Evolutionary conservation across 352 stramenopile genomes (phyloP).

Genomic region (Heterotrichella gracilis): DNA sequence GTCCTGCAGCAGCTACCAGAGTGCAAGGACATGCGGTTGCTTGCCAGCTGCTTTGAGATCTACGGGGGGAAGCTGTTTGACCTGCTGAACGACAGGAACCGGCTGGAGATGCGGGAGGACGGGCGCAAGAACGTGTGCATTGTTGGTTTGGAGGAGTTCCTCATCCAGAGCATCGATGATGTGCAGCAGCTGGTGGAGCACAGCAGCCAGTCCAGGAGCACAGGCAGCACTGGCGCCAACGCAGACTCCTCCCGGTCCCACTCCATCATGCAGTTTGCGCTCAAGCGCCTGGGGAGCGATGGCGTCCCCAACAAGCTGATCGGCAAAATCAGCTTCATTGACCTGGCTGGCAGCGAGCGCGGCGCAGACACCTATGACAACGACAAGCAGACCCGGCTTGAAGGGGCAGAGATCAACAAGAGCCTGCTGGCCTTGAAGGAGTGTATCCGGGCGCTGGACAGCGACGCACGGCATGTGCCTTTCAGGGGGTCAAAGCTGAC

Average conservation of each 20-base stretch:
- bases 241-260: slow-evolving; percentile 52
- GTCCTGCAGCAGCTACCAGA: slow-evolving; percentile 21
- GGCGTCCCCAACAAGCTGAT: background rate
- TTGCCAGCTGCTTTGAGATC: slow-evolving; percentile 77
- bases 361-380: slow-evolving; percentile 66
- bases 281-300: slow-evolving; percentile 27
- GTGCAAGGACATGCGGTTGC: slow-evolving; percentile 37
- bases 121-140: slow-evolving; percentile 62
- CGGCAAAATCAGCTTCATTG: slow-evolving; percentile 67
- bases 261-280: slow-evolving; percentile 45
- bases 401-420: slow-evolving; percentile 87
- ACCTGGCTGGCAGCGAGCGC: slow-evolving; percentile 68
- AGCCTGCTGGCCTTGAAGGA: slow-evolving; percentile 75
- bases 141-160: slow-evolving; percentile 58
- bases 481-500: slow-evolving; percentile 76
- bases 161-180: slow-evolving; percentile 40
- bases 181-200: slow-evolving; percentile 54
- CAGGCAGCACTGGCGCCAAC: slow-evolving; percentile 49
- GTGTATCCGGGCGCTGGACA: slow-evolving; percentile 67
- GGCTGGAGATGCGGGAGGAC: slow-evolving; percentile 61
- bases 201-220: slow-evolving; percentile 47
- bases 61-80: slow-evolving; percentile 75
- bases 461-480: slow-evolving; percentile 49
- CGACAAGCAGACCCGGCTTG: slow-evolving; percentile 53
- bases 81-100: slow-evolving; percentile 51